Base-by-base conservation (phyloP, 208 protist species). In the Herpetomonas tarakana region DNA sequence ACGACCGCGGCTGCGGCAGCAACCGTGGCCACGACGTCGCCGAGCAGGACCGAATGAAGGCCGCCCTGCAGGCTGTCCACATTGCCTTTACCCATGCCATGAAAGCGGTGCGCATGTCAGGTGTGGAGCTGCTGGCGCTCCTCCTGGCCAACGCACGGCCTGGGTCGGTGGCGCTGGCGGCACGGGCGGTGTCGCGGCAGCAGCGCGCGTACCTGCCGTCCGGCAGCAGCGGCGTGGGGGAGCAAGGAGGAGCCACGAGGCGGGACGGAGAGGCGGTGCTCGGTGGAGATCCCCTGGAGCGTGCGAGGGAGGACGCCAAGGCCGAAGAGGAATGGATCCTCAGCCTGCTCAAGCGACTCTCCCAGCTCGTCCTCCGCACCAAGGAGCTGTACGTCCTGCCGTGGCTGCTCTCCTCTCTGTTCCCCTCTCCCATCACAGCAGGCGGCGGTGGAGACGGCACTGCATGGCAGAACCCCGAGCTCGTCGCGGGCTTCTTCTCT, bases 31-130 rank as follows among this genome's bases (percentile, higher is more conserved):
- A 6, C 35, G 47, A 6, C 12, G 47, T 24, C 39, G 63, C 52
- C 53, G 55, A 75, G 47, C 39, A 76, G 21, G 79, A 87, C 21
- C 78, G 63, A 35, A 31, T 74, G 6, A 52, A 68, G 12, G 67
- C 78, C 16, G 56, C 78, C 27, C 50, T 92, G 19, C 74, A 82
- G 24, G 54, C 76, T 24, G 65, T 88, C 6, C 71, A 89, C 63
- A 67, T 92, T 3, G 58, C 75, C 27, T 62, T 92, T 22, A 92
- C 86, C 11, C 86, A 92, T 53, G 86, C 81, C 16, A 64, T 92
- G 65, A 53, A 70, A 35, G 53, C 71, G 1, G 86, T 92, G 24
- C 81, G 81, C 14, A 51, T 78, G 30, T 55, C 65, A 14, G 86
- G 76, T 12, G 70, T 89, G 16, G 76, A 88, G 68, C 65, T 92